These are phyloP conservation scores for Russula sp. DNA, from an alignment of 768 basidiomycete species.

Conservation along the genomic window DNA sequence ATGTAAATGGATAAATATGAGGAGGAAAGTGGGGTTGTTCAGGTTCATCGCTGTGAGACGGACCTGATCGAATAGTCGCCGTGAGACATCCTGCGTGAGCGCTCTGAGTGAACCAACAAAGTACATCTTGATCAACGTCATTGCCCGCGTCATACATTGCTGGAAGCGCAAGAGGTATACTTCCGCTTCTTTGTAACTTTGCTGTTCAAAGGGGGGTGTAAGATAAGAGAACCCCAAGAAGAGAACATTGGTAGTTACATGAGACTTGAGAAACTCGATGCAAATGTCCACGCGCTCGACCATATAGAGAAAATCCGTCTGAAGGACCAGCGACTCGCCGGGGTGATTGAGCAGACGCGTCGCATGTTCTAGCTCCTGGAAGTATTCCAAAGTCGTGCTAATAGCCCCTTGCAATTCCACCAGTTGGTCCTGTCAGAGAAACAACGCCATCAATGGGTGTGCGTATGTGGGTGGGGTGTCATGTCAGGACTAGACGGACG, in stretches of 20 bases:
- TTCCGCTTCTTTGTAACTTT: constrained; percentile 88
- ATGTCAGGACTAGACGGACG: constrained; percentile 26
- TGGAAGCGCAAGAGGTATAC: constrained; percentile 95
- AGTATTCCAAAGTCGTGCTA: constrained; percentile 76
- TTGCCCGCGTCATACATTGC: constrained; percentile 95
- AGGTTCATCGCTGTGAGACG: not conserved
- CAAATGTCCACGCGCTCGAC: constrained; percentile 93
- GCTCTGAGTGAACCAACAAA: constrained; percentile 81
- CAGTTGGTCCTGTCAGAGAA: constrained; percentile 54
- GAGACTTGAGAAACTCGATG: constrained; percentile 79
- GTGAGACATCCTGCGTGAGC: constrained; percentile 69
- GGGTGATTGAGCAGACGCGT: constrained; percentile 93
- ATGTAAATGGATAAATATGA: not conserved
- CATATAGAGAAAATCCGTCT: constrained; percentile 91
- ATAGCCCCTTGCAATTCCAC: constrained; percentile 80
- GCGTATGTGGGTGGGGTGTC: too few relatives aligned
- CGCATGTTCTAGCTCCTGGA: constrained; percentile 88
- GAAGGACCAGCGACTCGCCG: constrained; percentile 83
- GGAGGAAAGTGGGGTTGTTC: not conserved
- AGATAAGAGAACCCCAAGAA: not conserved
- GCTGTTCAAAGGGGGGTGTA: constrained; percentile 36
- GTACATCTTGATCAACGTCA: constrained; percentile 98
- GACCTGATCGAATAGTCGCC: constrained; percentile 70
- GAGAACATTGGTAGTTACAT: constrained; percentile 46
- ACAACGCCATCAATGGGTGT: not conserved